Conservation (phyloP, 129 eudicot genomes). For the Scalesia atractyloides region DNA sequence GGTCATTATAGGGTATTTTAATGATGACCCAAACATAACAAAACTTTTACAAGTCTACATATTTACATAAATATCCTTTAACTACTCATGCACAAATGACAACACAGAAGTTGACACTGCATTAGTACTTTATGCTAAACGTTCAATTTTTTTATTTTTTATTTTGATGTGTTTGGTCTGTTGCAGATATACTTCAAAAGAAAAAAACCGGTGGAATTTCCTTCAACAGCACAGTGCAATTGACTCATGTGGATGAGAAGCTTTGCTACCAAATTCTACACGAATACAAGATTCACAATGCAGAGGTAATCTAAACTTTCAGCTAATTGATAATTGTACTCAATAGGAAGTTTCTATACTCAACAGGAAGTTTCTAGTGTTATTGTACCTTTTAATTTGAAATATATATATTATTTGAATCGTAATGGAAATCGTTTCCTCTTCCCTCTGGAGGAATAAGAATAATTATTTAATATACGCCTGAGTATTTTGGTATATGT, state of each 20-base stretch:
- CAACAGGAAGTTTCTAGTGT: neutral
- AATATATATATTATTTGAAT: neutral
- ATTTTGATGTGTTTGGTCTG: slow-evolving; percentile 14
- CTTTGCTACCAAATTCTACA: slow-evolving; percentile 97
- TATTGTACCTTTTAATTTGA: neutral
- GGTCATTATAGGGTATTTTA: neutral
- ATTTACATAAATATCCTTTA: neutral
- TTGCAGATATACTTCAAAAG: slow-evolving; percentile 95
- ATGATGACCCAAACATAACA: neutral
- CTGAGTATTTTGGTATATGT: neutral
- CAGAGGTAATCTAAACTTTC: slow-evolving; percentile 66
- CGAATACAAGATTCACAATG: slow-evolving; percentile 98
- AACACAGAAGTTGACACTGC: neutral
- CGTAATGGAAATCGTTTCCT: neutral
- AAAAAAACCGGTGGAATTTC: slow-evolving; percentile 99
- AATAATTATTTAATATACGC: neutral
- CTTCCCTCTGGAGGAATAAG: slow-evolving; percentile 6
- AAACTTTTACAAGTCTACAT: slow-evolving; percentile 7
- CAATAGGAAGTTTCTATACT: neutral
- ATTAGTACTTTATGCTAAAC: neutral
- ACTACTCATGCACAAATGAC: neutral
- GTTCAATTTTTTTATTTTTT: neutral
- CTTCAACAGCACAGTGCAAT: slow-evolving; percentile 82
- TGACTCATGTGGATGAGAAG: slow-evolving; percentile 96
- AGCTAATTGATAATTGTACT: neutral